Percentiles rank a stretch among this genome's conserved stretches.
phyloP scores from a whole-genome alignment of 2,329 filamentous ascomycete genomes.

The Cadophora sp. region DNA sequence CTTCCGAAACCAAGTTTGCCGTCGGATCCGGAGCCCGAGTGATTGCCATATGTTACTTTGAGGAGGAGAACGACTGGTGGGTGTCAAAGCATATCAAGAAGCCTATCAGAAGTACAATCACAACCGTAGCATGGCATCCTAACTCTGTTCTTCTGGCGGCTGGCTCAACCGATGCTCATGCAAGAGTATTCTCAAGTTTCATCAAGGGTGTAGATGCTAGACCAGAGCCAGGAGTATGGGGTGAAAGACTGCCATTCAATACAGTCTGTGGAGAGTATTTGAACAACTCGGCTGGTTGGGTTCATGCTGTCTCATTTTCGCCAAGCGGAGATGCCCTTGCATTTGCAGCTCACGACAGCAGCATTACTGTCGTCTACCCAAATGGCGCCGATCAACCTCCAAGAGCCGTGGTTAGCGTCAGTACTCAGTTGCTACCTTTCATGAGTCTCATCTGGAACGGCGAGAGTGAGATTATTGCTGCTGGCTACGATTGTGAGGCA shows the following conservation, averaged over 20 bases:
- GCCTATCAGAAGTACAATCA: slow-evolving; percentile 96
- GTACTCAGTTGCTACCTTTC: slow-evolving; percentile 89
- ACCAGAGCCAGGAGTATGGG: slow-evolving; percentile 89
- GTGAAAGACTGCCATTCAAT: slow-evolving; percentile 95
- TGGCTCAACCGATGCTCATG: slow-evolving; percentile 96
- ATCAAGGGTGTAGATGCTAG: slow-evolving; percentile 92
- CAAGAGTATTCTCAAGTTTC: slow-evolving; percentile 92
- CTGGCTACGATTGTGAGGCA: slow-evolving; percentile 88
- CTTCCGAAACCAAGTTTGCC: slow-evolving; percentile 95
- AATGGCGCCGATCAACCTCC: slow-evolving; percentile 90
- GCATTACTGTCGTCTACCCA: slow-evolving; percentile 95
- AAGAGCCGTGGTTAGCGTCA: slow-evolving; percentile 86
- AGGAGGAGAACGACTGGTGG: slow-evolving; percentile 99
- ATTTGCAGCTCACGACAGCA: slow-evolving; percentile 94
- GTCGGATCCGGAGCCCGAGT: slow-evolving; percentile 95
- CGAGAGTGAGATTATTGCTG: slow-evolving; percentile 93
- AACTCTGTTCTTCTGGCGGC: slow-evolving; percentile 95
- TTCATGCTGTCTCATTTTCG: slow-evolving; percentile 92
- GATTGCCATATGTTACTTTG: slow-evolving; percentile 97
- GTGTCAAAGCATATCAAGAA: slow-evolving; percentile 99
- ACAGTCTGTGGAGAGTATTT: slow-evolving; percentile 96
- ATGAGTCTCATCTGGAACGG: slow-evolving; percentile 91
- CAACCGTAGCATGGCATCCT: slow-evolving; percentile 93
- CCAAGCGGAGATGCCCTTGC: slow-evolving; percentile 92
- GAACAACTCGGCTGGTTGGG: slow-evolving; percentile 96